Evolutionary conservation across 257 asterid genomes (phyloP), one percentile per base, ranked within the genome.

Genomic region (Primulina eburnea): DNA sequence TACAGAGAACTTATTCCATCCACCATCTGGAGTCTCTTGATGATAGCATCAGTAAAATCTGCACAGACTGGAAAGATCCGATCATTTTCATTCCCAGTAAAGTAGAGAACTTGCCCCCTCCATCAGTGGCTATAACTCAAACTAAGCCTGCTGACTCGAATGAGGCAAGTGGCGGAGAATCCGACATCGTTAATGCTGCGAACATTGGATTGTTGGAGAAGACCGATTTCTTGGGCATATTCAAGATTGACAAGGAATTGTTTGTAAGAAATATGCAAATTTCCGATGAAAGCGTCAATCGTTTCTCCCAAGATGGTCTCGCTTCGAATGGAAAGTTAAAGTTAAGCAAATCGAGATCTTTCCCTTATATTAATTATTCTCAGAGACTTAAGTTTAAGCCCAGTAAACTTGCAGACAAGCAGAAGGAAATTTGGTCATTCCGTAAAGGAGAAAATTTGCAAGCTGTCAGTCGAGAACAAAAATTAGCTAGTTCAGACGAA

Each of bases 271-370:
- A 71, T 20, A 72, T 84, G 12, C 78, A 73, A 62, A 75, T 72
- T 55, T 62, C 83, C 21, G 86, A 83, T 69, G 76, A 71, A 30
- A 57, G 77, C 28, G n/a, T 73, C 21, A 70, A 66, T 70, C 76
- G 70, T 21, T 74, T 82, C 75, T 73, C 86, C 9, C 71, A 62
- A 17, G 29, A 56, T 40, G 73, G 76, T 52, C 75, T 80, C 67
- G 75, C 75, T 58, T 72, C 78, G 64, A 79, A 72, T 20, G 24
- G 57, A 17, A 75, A 66, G 4, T 62, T 82, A 55, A 86, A 72
- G 32, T 75, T 89, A 2, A 73, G 77, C 60, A 87, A 86, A 71
- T 86, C 97, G 7, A 89, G 89, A 75, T 87, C 97, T 29, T 93
- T 83, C 35, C 98, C 98, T 0, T 76, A 59, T 24, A 73, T 76